These are phyloP conservation scores for Fusarium ramigenum DNA, from an alignment of 2,329 filamentous ascomycete genomes.

Conservation along the genomic window DNA sequence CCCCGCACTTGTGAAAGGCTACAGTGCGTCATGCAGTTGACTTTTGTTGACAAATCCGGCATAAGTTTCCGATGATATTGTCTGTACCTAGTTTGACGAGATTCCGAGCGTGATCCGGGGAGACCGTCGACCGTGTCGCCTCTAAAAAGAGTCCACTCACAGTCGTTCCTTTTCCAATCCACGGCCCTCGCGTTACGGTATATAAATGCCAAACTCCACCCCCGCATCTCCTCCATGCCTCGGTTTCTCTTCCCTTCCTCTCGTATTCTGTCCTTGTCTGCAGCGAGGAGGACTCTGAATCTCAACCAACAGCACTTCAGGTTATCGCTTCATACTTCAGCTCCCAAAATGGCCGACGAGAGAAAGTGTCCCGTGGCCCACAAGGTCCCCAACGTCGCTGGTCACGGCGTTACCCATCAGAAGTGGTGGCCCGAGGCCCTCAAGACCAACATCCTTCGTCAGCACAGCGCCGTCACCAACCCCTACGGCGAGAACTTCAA, in stretches of 20 bases:
- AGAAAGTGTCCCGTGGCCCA: slow-evolving; percentile 30
- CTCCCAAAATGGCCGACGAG: slow-evolving; percentile 23
- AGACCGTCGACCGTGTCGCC: not conserved
- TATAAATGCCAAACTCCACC: slow-evolving; percentile 31
- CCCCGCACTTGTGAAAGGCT: slow-evolving; percentile 33
- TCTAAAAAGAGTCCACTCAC: slow-evolving; percentile 15
- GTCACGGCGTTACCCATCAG: slow-evolving; percentile 22
- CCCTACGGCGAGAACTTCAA: slow-evolving; percentile 28
- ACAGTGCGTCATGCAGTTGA: slow-evolving; percentile 18
- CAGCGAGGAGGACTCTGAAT: slow-evolving; percentile 18
- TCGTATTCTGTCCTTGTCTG: slow-evolving; percentile 15
- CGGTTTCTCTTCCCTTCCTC: slow-evolving; percentile 21
- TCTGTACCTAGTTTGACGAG: slow-evolving; percentile 8
- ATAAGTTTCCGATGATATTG: slow-evolving; percentile 24
- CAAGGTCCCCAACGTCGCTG: slow-evolving; percentile 24
- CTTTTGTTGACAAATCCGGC: slow-evolving; percentile 21
- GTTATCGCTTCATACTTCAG: slow-evolving; percentile 1
- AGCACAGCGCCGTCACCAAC: slow-evolving; percentile 23
- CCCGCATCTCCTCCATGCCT: slow-evolving; percentile 30
- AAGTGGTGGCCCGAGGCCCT: slow-evolving; percentile 33
- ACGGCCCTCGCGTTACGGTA: not conserved
- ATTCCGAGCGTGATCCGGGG: slow-evolving; percentile 26
- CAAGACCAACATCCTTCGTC: slow-evolving; percentile 33
- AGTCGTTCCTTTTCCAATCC: slow-evolving; percentile 28
- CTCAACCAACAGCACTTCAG: not conserved